Evolutionary conservation across 2,329 filamentous ascomycete species (phyloP).

Genomic region (Eutypa lata): DNA sequence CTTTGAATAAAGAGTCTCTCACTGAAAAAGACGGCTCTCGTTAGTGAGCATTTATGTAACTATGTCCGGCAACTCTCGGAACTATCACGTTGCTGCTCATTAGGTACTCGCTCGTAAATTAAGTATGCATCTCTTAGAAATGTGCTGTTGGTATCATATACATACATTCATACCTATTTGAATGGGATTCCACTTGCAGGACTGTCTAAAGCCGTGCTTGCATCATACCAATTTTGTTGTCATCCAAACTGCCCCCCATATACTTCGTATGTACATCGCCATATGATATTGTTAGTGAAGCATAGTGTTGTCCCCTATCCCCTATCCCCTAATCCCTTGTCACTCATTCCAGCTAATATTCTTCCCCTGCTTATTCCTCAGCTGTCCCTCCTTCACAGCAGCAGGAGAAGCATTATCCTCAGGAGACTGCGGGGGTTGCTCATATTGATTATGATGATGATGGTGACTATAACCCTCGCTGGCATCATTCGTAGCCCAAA

Average conservation of each 20-base stretch:
- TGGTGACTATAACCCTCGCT: constrained; percentile 31
- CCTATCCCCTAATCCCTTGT: constrained; percentile 28
- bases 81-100: too few species aligned
- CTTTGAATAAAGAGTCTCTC: too few species aligned
- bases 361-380: constrained; percentile 40
- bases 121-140: too few species aligned
- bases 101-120: too few species aligned
- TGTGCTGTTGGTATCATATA: background rate
- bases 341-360: constrained; percentile 38
- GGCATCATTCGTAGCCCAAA: constrained; percentile 83
- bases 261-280: constrained; percentile 7
- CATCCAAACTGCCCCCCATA: background rate
- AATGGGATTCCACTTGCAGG: background rate
- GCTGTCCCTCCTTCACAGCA: constrained; percentile 26
- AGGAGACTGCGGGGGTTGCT: background rate
- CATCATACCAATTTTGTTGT: background rate
- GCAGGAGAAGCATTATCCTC: background rate
- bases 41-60: too few species aligned
- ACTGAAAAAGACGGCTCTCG: too few species aligned
- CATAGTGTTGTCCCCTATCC: too few species aligned
- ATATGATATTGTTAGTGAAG: too few species aligned
- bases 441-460: constrained; percentile 6
- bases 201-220: background rate
- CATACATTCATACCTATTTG: background rate
- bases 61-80: too few species aligned